Evolutionary conservation across 352 stramenopile species (phyloP).

Genomic region (Globisporangium carolinianum): DNA sequence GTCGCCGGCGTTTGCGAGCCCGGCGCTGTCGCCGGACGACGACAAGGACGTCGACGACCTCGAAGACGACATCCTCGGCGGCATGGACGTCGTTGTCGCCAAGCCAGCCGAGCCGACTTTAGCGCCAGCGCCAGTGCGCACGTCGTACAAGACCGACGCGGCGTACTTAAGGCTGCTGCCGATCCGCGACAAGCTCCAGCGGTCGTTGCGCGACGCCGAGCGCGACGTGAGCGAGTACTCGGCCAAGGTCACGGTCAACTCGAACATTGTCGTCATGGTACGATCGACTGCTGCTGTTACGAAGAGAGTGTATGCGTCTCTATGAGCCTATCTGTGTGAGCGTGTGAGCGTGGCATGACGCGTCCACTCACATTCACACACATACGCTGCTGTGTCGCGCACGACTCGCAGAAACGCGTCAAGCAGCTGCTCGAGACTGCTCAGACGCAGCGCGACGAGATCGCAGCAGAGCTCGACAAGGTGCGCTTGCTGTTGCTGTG

Average conservation of each 20-base stretch:
- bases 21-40: slow-evolving; percentile 46
- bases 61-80: slow-evolving; percentile 68
- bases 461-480: slow-evolving; percentile 29
- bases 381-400: not conserved
- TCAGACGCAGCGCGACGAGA: slow-evolving; percentile 33
- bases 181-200: slow-evolving; percentile 56
- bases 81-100: slow-evolving; percentile 45
- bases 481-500: slow-evolving; percentile 4
- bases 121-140: slow-evolving; percentile 7
- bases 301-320: not conserved
- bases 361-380: not conserved
- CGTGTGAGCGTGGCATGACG: too few species aligned
- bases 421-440: slow-evolving; percentile 76
- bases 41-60: slow-evolving; percentile 76
- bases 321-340: too few species aligned
- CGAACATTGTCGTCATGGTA: slow-evolving; percentile 82
- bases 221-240: slow-evolving; percentile 57
- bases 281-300: not conserved
- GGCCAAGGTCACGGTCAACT: slow-evolving; percentile 62
- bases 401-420: slow-evolving; percentile 51
- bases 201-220: slow-evolving; percentile 59
- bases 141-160: slow-evolving; percentile 52
- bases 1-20: slow-evolving; percentile 57
- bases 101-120: slow-evolving; percentile 28
- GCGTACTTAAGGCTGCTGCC: slow-evolving; percentile 59